Conservation (phyloP, 371 early-diverging fungal genomes). For the Actinomortierella ambigua region DNA sequence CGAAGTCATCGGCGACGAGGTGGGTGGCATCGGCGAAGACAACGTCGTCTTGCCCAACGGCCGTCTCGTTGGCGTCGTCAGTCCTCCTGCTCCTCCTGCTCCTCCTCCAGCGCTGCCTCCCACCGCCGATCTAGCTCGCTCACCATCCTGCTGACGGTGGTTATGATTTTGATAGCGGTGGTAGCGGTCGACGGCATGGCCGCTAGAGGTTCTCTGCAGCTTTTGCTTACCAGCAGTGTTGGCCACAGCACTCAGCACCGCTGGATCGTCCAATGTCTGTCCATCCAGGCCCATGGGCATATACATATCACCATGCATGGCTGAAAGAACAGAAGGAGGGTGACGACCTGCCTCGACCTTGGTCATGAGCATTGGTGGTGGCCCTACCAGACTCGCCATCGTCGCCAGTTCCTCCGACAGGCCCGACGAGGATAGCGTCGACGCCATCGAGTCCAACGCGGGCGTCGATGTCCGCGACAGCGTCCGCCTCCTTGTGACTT, state of each 20-base stretch:
- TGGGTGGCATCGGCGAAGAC: too few relatives aligned
- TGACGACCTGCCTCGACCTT: neutral
- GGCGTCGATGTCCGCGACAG: constrained; percentile 23
- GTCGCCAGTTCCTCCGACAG: constrained; percentile 20
- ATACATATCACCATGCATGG: constrained; percentile 12
- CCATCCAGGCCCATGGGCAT: constrained; percentile 27
- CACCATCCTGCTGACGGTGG: too few relatives aligned
- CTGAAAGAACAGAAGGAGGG: too few relatives aligned
- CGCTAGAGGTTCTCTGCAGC: too few relatives aligned
- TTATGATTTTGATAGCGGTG: too few relatives aligned
- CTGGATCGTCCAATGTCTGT: constrained; percentile 3
- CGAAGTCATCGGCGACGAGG: too few relatives aligned
- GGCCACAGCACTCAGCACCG: neutral
- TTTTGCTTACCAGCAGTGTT: too few relatives aligned
- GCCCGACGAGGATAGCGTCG: constrained; percentile 17
- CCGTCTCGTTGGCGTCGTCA: too few relatives aligned
- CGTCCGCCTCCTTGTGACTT: neutral
- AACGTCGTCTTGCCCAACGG: too few relatives aligned
- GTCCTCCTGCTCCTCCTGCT: neutral
- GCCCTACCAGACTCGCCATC: too few relatives aligned
- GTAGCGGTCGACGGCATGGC: too few relatives aligned
- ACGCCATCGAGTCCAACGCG: constrained; percentile 18
- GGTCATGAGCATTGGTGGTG: constrained; percentile 4
- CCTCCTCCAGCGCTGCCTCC: neutral
- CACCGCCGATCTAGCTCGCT: too few relatives aligned